phyloP scores from a whole-genome alignment of 2,329 filamentous ascomycete genomes.

The Albifimbria verrucaria region DNA sequence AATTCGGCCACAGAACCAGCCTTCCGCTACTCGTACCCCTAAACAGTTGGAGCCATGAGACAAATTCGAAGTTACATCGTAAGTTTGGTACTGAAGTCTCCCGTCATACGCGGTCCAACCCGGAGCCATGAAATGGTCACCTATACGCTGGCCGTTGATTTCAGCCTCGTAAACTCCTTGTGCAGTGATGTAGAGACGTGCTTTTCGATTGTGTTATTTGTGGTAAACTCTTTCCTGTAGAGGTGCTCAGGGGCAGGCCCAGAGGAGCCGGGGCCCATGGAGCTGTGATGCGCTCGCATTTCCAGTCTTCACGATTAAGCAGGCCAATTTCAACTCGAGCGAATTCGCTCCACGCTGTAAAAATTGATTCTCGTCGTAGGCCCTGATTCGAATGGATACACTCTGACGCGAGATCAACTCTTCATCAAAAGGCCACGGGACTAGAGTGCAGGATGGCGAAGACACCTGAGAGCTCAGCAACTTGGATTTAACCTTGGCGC shows the following conservation, averaged over 20 bases:
- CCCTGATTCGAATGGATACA: neutral
- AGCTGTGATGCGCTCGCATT: constrained; percentile 11
- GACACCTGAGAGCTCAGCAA: too few relatives aligned
- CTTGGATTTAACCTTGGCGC: neutral
- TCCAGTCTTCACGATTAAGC: constrained; percentile 11
- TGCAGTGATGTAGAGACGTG: constrained; percentile 40
- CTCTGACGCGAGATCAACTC: neutral
- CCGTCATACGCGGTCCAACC: constrained; percentile 50
- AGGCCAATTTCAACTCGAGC: constrained; percentile 12
- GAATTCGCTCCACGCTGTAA: constrained; percentile 11
- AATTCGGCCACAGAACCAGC: constrained; percentile 45
- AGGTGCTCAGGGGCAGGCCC: constrained; percentile 15
- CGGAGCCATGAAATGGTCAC: constrained; percentile 41
- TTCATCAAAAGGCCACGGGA: neutral
- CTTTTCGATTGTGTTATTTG: neutral
- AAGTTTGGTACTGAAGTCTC: constrained; percentile 48
- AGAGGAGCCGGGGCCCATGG: constrained; percentile 11
- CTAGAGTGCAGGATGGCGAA: neutral
- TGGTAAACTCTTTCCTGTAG: constrained; percentile 11
- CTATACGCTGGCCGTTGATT: constrained; percentile 42
- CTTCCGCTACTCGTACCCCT: constrained; percentile 32
- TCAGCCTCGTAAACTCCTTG: constrained; percentile 43
- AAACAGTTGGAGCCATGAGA: constrained; percentile 9
- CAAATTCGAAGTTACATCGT: constrained; percentile 45
- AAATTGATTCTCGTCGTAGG: neutral